Base-by-base conservation (phyloP, 805 yeast species). In the Millerozyma miso region DNA sequence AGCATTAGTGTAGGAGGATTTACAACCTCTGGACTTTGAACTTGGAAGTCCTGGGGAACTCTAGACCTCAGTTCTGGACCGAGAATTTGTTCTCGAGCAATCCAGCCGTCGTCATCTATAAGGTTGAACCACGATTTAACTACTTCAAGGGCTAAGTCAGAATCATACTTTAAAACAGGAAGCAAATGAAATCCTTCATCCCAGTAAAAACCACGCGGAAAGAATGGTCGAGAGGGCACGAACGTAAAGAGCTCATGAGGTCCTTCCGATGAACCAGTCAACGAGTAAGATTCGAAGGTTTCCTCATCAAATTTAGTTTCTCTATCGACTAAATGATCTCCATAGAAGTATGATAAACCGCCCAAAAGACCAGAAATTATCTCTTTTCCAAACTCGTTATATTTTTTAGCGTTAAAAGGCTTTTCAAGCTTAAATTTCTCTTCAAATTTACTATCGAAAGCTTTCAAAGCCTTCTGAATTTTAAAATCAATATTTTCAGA, bases 131-230 rank as follows among this genome's bases (percentile, higher is more conserved):
- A 93, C 40, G 96, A 85, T 55, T 82, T 75, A 44, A 90, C 58
- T 14, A 93, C 82, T 50, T 88, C 93, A 47, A 89, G 69, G 0
- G 81, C 87, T 35, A 90, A 68, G 55, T 88, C 96, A 13, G 86
- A 74, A 62, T 93, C 98, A 58, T 84, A 90, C 38, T 84, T 83
- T 52, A 86, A 62, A 32, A 93, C 68, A 5, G 95, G 95, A 33
- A 90, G 69, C 46, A 91, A 69, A 60, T 91, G 97, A 63, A 93
- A 93, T 0, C 99, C 99, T 65, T 93, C 99, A 63, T 93, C 99
- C 99, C 99, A 93, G 58, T 87, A 88, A 57, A 93, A 93, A 0
- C 99, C 99, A 49, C 99, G 76, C 3, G 99, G 98, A 63, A 93
- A 93, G 56, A 87, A 88, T 0, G 96, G 88, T 40, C 99, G 74